Evolutionary conservation across 1,139 yeast genomes (phyloP).

Genomic region (Debaryomyces nepalensis): DNA sequence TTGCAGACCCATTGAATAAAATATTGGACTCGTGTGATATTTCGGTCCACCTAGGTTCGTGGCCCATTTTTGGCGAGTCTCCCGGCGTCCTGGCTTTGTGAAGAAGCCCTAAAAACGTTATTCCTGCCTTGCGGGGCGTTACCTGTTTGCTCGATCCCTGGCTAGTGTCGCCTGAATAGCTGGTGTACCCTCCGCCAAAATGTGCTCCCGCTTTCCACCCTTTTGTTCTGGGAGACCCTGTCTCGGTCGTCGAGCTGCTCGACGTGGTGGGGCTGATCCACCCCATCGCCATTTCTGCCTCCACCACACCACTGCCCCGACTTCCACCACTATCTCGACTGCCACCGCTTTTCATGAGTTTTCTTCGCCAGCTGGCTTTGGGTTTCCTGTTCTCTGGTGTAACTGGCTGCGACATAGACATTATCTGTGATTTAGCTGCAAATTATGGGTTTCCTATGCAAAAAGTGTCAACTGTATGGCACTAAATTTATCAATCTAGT

Average conservation of each 20-base stretch:
- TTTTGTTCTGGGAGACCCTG: neutral
- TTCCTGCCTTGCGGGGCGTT: slow-evolving; percentile 8
- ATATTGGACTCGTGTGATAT: neutral
- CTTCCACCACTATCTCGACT: neutral
- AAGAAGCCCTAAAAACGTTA: slow-evolving; percentile 10
- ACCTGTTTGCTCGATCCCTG: neutral
- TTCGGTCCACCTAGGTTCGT: no score
- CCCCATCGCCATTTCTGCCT: neutral
- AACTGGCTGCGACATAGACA: slow-evolving; percentile 6
- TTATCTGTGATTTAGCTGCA: slow-evolving; percentile 5
- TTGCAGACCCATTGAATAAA: neutral
- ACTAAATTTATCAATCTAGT: neutral
- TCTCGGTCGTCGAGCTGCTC: slow-evolving; percentile 2
- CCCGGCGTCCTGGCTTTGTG: slow-evolving; percentile 9
- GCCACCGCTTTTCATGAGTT: slow-evolving; percentile 1
- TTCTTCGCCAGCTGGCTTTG: slow-evolving; percentile 7
- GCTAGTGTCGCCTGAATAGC: neutral
- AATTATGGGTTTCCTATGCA: neutral
- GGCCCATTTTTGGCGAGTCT: slow-evolving; percentile 3
- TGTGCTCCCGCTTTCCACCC: neutral
- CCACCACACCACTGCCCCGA: neutral
- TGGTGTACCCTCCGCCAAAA: neutral
- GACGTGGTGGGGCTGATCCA: neutral
- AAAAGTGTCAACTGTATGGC: neutral
- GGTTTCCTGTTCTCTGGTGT: slow-evolving; percentile 6